Evolutionary conservation across 1,284 basidiomycete genomes (phyloP).

Genomic region (Ganoderma boninense): DNA sequence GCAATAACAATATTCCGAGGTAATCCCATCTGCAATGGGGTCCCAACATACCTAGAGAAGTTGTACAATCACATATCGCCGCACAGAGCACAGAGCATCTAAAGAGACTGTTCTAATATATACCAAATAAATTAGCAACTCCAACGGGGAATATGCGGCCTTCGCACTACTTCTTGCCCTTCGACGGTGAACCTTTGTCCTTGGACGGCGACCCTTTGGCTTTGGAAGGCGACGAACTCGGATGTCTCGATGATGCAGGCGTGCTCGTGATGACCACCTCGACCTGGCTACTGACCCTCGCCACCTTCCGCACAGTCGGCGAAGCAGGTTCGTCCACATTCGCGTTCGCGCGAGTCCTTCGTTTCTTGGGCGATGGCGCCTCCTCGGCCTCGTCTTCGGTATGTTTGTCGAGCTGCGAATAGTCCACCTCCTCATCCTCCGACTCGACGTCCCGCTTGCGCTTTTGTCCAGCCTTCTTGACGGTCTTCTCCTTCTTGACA

Average conservation of each 20-base stretch:
- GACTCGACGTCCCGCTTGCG: conserved; percentile 37
- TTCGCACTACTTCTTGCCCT: conserved; percentile 1
- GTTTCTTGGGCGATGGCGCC: conserved; percentile 20
- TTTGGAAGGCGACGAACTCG: conserved; percentile 5
- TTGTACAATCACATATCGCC: neutral
- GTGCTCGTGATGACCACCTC: conserved; percentile 21
- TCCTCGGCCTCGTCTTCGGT: conserved; percentile 20
- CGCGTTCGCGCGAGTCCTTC: conserved; percentile 12
- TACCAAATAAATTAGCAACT: conserved; percentile 17
- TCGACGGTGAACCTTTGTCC: neutral
- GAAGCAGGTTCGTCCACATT: conserved; percentile 11
- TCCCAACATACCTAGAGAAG: neutral
- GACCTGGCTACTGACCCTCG: conserved; percentile 18
- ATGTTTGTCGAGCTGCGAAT: conserved; percentile 33
- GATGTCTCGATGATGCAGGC: neutral
- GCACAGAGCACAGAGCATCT: neutral
- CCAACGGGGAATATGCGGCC: neutral
- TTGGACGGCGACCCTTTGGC: conserved; percentile 1
- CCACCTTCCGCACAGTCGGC: conserved; percentile 19
- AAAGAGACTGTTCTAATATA: neutral
- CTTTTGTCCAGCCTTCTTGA: conserved; percentile 32
- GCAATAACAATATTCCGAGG: neutral
- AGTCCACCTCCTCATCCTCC: conserved; percentile 37
- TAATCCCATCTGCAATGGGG: neutral
- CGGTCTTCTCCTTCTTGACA: conserved; percentile 29